These are phyloP conservation scores for Schizosaccharomyces cryophilus DNA, from an alignment of 805 yeast species.

Conservation along the genomic window DNA sequence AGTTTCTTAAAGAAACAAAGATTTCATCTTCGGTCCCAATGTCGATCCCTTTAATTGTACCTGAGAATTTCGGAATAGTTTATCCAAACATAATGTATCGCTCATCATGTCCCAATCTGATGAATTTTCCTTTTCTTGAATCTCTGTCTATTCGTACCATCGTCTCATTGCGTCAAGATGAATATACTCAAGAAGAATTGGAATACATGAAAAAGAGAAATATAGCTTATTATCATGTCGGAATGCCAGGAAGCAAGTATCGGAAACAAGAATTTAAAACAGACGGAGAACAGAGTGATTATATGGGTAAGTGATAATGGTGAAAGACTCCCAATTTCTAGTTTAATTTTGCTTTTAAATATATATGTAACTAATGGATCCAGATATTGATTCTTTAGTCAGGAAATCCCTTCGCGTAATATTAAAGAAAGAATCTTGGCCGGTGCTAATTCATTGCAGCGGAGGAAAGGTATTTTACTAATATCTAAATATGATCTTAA, in stretches of 20 bases:
- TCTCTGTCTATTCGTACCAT: constrained; percentile 44
- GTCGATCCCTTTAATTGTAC: constrained; percentile 14
- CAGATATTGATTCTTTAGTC: constrained; percentile 37
- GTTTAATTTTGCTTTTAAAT: too few relatives aligned
- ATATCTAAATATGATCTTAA: not conserved
- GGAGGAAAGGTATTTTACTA: constrained; percentile 31
- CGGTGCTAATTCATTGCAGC: constrained; percentile 80
- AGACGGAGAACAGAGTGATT: constrained; percentile 17
- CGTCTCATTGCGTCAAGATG: constrained; percentile 27
- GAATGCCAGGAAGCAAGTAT: constrained; percentile 42
- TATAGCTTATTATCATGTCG: constrained; percentile 60
- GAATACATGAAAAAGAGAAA: constrained; percentile 35
- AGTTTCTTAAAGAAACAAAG: too few relatives aligned
- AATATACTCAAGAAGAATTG: constrained; percentile 55
- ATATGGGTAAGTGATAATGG: too few relatives aligned
- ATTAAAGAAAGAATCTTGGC: constrained; percentile 68
- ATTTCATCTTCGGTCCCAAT: not conserved
- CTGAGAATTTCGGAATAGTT: constrained; percentile 81
- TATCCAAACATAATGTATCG: constrained; percentile 47
- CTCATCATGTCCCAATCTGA: constrained; percentile 70
- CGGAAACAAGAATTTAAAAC: constrained; percentile 25
- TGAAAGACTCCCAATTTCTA: too few relatives aligned
- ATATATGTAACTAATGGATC: constrained; percentile 24
- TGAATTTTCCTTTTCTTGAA: constrained; percentile 48
- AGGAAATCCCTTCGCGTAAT: constrained; percentile 64